These are phyloP conservation scores for Castanea mollissima DNA, from an alignment of 306 rosid species.

Conservation along the genomic window DNA sequence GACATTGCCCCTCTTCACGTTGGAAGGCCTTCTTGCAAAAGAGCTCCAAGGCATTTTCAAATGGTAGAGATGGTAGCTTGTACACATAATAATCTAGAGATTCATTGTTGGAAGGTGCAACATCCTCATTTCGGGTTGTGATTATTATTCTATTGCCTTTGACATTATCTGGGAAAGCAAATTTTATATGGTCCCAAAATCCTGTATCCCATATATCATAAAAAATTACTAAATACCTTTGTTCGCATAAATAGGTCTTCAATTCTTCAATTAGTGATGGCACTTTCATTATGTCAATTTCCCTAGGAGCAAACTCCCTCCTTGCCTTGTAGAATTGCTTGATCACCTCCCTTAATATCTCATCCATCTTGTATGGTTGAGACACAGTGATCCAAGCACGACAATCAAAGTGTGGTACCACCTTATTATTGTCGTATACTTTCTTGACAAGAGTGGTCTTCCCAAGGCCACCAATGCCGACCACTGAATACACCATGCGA, in stretches of 20 bases:
- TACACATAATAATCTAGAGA: no score
- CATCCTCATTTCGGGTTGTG: background rate
- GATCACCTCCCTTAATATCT: background rate
- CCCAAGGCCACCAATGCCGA: background rate
- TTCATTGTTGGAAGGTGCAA: no score
- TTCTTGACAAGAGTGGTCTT: slow-evolving; percentile 12
- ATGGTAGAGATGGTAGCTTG: no score
- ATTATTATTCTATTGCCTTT: background rate
- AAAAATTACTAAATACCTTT: background rate
- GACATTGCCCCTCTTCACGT: rapidly evolving
- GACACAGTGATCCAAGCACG: slow-evolving; percentile 14
- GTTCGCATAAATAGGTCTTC: background rate
- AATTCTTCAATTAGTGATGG: no score
- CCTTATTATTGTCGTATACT: background rate
- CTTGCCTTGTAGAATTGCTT: background rate
- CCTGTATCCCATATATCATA: background rate
- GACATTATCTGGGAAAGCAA: background rate
- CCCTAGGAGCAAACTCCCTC: no score
- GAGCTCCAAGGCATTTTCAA: rapidly evolving
- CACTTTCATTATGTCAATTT: background rate
- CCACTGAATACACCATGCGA: no score
- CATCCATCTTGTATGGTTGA: background rate
- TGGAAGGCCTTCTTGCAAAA: no score
- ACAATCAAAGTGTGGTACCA: background rate
- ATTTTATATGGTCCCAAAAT: background rate